These are phyloP conservation scores for Biscogniauxia mediterranea DNA, from an alignment of 2,329 filamentous ascomycete species.

Conservation along the genomic window DNA sequence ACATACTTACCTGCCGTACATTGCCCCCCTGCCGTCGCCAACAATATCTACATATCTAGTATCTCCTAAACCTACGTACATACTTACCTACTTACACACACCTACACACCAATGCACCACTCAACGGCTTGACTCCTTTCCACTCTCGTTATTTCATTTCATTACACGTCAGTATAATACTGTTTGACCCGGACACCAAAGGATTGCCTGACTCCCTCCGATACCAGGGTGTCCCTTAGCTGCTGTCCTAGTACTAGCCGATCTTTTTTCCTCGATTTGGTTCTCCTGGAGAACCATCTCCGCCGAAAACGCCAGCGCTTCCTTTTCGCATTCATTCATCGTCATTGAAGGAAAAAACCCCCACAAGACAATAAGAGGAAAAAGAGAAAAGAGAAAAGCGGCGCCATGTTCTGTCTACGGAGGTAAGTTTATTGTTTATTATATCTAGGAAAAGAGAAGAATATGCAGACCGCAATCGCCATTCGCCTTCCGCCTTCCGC, in stretches of 20 bases:
- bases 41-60: not conserved
- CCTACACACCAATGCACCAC: not conserved
- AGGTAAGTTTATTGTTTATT: constrained; percentile 42
- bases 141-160: constrained; percentile 9
- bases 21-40: not conserved
- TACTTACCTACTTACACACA: not conserved
- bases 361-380: not conserved
- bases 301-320: not conserved
- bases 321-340: constrained; percentile 1
- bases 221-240: not conserved
- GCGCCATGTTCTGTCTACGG: constrained; percentile 59
- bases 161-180: not conserved
- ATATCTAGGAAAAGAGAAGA: not conserved
- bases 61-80: no score
- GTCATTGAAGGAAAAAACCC: not conserved
- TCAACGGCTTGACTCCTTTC: not conserved
- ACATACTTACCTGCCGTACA: not conserved
- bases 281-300: not conserved
- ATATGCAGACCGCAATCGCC: no score
- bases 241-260: not conserved
- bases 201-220: not conserved
- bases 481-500: no score
- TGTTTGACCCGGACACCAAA: not conserved
- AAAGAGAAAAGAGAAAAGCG: constrained; percentile 2
- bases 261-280: not conserved